Base-by-base conservation (phyloP, 2,329 filamentous ascomycete genomes). In the Ambrosiella beaveri region DNA sequence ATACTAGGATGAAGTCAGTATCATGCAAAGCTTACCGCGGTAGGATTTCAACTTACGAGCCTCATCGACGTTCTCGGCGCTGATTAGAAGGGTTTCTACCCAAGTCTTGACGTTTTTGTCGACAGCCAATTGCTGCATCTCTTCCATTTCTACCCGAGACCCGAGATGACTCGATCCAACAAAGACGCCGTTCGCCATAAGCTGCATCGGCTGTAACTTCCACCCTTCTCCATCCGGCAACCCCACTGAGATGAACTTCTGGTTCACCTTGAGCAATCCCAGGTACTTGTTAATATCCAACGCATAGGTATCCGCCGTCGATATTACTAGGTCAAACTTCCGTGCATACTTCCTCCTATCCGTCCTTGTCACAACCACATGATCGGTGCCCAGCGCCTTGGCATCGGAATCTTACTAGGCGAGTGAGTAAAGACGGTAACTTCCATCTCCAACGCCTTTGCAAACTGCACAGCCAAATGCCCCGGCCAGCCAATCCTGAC, bases 201-300 rank as follows among this genome's bases (percentile, higher is more conserved):
- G 84, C 66, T 81, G 80, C 74, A 90, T 85, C 56, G 85, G 83
- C 71, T 80, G 82, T 63, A 93, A 76, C 58, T 75, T 71, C 59
- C 86, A 80, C 7, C 87, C 80, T 50, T 84, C 81, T 62, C 87
- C 84, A 67, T 88, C 85, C 2, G 87, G 87, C 65, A 93, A 75
- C 50, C 86, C 87, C 56, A 91, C 85, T 65, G 79, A 86, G 68
- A 91, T 80, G 80, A 86, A 93, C 66, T 77, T 79, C 58, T 85
- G 86, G 71, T 89, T 86, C 59, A 93, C 82, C 70, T 91, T 88
- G 68, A 94, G 78, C 65, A 89, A 78, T 61, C 79, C 80, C 65
- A 94, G 79, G 73, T 93, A 94, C 62, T 83, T 77, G 56, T 71
- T 70, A 38, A 88, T 72, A 66, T 87, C 79, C 71, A 88, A 87